Evolutionary conservation across 208 protist genomes (phyloP), one percentile per base, ranked within the genome.

Genomic region (Trypanosomatidae sp.): DNA sequence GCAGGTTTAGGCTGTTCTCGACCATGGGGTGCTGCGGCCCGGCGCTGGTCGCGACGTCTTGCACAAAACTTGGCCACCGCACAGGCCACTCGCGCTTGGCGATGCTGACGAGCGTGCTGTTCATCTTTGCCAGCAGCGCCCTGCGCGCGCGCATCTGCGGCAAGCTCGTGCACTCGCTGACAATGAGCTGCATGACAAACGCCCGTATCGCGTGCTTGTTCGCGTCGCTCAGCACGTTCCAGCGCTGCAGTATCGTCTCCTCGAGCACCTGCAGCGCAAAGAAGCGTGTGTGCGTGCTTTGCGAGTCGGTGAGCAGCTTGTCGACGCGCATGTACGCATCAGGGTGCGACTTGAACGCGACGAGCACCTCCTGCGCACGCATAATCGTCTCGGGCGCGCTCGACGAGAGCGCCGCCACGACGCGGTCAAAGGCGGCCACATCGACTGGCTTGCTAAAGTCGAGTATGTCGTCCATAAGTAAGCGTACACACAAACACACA

Each of bases 31-130:
- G 86, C 44, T 67, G 84, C 0, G 78, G 92, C 15, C 82, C 74
- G 8, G 79, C 90, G 27, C 92, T 85, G n/a, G 73, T 79, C 28
- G 96, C 88, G 43, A 99, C 91, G 33, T 99, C 97, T 21, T 86
- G 58, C 57, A 99, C 96, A 71, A 99, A 99, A 28, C 65, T 90
- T 0, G 82, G 84, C 97, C 97, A 99, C 42, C 96, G 77, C 23
- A 95, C 56, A 11, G 97, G 97, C 96, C 97, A 99, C 59, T 99
- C 96, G 22, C 98, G 81, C 70, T 99, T 99, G 4, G 98, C 63
- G 41, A 99, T 98, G 66, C 64, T 73, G 1, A 97, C 84, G 6
- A 97, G 62, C 13, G 80, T 80, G 58, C 63, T 75, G 58, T 96
- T 94, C 53, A 94, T 70, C 48, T 95, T 95, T 2, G 87, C 92